phyloP scores from a whole-genome alignment of 164 flowering plant species.

The Berberis vulgaris region DNA sequence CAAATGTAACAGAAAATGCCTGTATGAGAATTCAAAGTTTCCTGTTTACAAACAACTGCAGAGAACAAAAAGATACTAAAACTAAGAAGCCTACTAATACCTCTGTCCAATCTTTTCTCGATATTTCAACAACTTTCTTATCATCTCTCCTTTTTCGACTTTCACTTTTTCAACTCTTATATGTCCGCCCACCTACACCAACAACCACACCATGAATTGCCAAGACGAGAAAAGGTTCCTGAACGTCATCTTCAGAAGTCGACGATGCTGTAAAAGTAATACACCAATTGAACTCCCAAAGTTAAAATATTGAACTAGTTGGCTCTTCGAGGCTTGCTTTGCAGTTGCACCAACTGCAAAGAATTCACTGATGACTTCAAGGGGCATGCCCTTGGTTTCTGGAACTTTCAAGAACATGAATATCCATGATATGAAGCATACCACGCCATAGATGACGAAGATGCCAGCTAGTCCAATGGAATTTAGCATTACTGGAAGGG shows the following conservation, averaged over 20 bases:
- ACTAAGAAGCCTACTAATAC: no score
- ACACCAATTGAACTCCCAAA: not conserved
- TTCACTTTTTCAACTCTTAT: no score
- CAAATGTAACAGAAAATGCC: no score
- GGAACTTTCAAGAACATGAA: constrained; percentile 89
- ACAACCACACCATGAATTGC: no score
- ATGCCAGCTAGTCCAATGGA: constrained; percentile 79
- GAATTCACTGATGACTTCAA: constrained; percentile 90
- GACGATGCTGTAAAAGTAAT: not conserved
- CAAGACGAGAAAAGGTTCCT: no score
- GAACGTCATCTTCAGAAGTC: not conserved
- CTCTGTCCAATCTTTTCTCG: no score
- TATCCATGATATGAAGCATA: constrained; percentile 64
- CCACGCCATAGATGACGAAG: constrained; percentile 65
- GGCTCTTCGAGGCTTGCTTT: constrained; percentile 39
- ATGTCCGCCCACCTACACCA: no score
- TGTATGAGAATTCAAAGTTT: no score
- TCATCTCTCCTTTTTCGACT: no score
- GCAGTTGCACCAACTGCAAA: constrained; percentile 64
- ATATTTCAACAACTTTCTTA: no score
- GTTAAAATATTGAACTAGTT: constrained; percentile 4
- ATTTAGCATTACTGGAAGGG: constrained; percentile 73
- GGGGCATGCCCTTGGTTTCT: constrained; percentile 97
- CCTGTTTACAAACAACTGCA: no score
- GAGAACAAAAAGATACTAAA: no score